These are phyloP conservation scores for Plantago ovata DNA, from an alignment of 257 asterid genomes.

Conservation along the genomic window DNA sequence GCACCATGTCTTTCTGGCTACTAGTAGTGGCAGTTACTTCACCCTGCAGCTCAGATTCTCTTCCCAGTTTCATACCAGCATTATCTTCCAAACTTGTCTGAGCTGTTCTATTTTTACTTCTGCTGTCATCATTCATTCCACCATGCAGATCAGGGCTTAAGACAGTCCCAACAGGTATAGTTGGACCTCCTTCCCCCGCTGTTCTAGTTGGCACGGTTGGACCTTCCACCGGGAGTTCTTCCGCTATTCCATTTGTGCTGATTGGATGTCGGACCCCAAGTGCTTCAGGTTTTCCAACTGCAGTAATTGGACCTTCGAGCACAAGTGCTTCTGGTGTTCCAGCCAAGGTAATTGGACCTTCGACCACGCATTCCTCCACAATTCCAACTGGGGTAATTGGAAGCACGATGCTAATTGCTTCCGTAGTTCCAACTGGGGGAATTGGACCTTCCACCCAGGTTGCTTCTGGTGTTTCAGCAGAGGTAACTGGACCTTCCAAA, in stretches of 20 bases:
- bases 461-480: too few species aligned
- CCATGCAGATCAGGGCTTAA: background rate
- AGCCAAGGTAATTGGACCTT: too few species aligned
- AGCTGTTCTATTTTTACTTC: background rate
- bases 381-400: background rate
- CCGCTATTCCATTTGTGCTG: background rate
- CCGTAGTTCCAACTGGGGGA: too few species aligned
- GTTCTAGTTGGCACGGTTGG: background rate
- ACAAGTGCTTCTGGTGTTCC: too few species aligned
- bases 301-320: too few species aligned
- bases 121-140: background rate
- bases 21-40: background rate
- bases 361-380: background rate
- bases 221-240: background rate
- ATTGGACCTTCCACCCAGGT: too few species aligned
- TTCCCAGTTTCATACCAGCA: background rate
- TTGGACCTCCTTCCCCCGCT: background rate
- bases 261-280: background rate
- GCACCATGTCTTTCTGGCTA: background rate
- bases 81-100: conserved; percentile 8
- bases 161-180: background rate
- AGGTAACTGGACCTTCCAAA: too few species aligned
- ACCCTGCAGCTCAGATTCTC: conserved; percentile 8
- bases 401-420: background rate
- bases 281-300: too few species aligned